Evolutionary conservation across 2,329 filamentous ascomycete species (phyloP), one percentile per base, ranked within the genome.

Genomic region (Cytospora piceicola): DNA sequence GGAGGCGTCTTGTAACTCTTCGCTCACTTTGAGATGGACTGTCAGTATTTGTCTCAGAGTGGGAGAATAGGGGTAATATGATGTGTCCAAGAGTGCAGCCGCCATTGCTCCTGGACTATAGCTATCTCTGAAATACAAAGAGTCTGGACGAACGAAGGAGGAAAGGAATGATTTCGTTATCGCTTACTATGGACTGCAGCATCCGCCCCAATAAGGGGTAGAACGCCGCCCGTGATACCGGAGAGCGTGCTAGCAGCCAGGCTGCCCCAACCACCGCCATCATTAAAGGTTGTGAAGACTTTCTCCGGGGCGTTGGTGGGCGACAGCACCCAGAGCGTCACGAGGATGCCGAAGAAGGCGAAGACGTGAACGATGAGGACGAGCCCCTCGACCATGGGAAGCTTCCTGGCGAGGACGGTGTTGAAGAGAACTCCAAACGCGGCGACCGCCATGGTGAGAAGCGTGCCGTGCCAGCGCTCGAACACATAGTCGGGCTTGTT

Each of bases 321-420:
- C 0, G 75, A 72, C 64, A 77, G 74, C 3, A 73, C 73, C 70
- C 75, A 73, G 29, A 83, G 77, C 0, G 74, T 71, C n/a, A 77
- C 73, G 69, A 83, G 69, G 5, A 80, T 74, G 1, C 74, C 76
- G 46, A 82, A 73, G 62, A 82, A 83, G 5, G 80, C 80, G 20
- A 76, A 67, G 6, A 81, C 69, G 69, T 84, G 81, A 12, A 82
- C 73, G 57, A 80, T 74, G 1, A 83, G 71, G 17, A 81, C 77
- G 8, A 81, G 64, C 0, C 74, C 76, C 65, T 84, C 80, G 57
- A 84, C 71, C 11, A 76, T 72, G 4, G 82, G 79, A 30, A 84
- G 71, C 22, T 72, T 70, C 8, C 70, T 70, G n/a, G 72, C 78
- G 6, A 79, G 73, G 57, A 77, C 74, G 0, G 79, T 82, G 69